Evolutionary conservation across 495 filamentous ascomycete genomes (phyloP), one percentile per base, ranked within the genome.

Genomic region (Astrocystis sublimbata): DNA sequence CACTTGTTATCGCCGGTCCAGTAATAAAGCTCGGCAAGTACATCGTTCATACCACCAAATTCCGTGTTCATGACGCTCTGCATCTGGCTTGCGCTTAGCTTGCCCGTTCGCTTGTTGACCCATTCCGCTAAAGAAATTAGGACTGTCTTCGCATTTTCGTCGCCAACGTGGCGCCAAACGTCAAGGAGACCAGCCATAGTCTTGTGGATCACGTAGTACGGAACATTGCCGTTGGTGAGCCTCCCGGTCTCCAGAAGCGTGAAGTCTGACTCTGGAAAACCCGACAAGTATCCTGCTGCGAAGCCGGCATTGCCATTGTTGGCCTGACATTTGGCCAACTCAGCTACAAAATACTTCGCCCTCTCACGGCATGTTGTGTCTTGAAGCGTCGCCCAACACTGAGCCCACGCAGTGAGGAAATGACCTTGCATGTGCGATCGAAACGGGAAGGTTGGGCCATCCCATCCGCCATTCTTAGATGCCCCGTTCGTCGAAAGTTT

Each of bases 11-110:
- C 68, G 2, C 69, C 72, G 1, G 69, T 76, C 43, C 66, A 63
- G 2, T 54, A 61, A 66, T 75, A 71, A 15, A 77, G 61, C 26
- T 76, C 65, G 4, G 74, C 59, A 13, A 77, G 53, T 24, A 76
- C 69, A 13, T 75, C 75, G 60, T 71, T 71, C 75, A 77, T 77
- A 41, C 75, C 75, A 33, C 75, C 75, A 38, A 72, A 75, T 58
- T 77, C 75, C 8, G 74, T 76, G 13, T 65, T 67, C 52, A 77
- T 47, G 52, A 77, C 55, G 3, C 46, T 50, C 56, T 77, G 75
- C 75, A 77, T 77, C 60, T 69, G 67, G n/a, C n/a, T 36, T 46
- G 49, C 58, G 45, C 55, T 69, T 26, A 77, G 63, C 52, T 63
- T 62, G 17, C 46, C 40, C 3, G 75, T 77, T 17, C 75, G 72